Percentiles rank a stretch among this genome's conserved stretches.
These are phyloP conservation scores for Melocanna baccifera DNA, from an alignment of 176 grass and related monocot species.

Conservation along the genomic window DNA sequence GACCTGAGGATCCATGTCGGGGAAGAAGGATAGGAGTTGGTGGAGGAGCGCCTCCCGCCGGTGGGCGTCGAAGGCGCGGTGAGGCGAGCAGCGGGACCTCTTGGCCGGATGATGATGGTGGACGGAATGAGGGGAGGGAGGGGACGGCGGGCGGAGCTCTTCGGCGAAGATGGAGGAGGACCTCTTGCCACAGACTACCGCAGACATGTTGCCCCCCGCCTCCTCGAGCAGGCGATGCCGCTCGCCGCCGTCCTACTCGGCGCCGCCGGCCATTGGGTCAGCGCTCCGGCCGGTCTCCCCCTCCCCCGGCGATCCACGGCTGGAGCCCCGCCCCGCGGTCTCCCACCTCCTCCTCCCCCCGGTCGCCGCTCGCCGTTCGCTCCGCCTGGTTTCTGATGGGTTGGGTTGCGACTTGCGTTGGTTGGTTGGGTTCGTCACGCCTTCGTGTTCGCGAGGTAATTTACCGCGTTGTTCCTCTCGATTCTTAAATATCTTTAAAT, in stretches of 20 bases:
- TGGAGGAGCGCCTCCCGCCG: slow-evolving; percentile 42
- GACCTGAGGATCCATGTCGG: slow-evolving; percentile 87
- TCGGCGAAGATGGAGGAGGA: slow-evolving; percentile 94
- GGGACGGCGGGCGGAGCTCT: slow-evolving; percentile 68
- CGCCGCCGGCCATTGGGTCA: slow-evolving; percentile 25
- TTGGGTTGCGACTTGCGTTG: background rate
- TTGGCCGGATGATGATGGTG: slow-evolving; percentile 50
- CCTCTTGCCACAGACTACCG: slow-evolving; percentile 99
- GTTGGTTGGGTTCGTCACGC: background rate
- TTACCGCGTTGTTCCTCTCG: background rate
- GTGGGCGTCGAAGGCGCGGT: slow-evolving; percentile 33
- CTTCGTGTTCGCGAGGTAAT: background rate
- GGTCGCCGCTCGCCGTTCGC: background rate
- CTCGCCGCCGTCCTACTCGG: slow-evolving; percentile 40
- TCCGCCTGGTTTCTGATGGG: background rate
- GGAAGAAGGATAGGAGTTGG: slow-evolving; percentile 57
- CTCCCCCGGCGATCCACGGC: background rate
- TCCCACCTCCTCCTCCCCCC: background rate
- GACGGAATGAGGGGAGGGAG: slow-evolving; percentile 32
- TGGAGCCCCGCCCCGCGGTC: background rate
- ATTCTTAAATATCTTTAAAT: too few relatives aligned
- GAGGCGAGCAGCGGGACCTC: slow-evolving; percentile 56
- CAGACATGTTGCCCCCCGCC: slow-evolving; percentile 75
- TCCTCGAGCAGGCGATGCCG: slow-evolving; percentile 34
- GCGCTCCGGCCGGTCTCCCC: background rate